Evolutionary conservation across 2,329 filamentous ascomycete species (phyloP), one percentile per base, ranked within the genome.

Genomic region (Ceratocystis variospora): DNA sequence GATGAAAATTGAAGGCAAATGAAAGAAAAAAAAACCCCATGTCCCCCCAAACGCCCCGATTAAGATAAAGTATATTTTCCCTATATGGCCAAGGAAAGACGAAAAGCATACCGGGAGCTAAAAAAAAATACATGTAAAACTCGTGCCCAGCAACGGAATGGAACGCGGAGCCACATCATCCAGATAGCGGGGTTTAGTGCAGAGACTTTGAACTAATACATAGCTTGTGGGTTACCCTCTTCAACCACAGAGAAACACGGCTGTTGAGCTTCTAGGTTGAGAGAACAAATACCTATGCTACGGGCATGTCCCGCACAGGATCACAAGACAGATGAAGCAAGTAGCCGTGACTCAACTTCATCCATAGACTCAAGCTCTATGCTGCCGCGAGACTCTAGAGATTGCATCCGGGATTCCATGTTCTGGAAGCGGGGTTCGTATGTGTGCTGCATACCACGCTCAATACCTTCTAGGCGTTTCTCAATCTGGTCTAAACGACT

Each of bases 391-490:
- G 68, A 69, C 68, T 79, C 77, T 70, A 79, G 73, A 55, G 74
- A 74, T 68, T 78, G 76, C 31, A 79, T 71, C 31, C 77, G 73
- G 53, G 74, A 73, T 69, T 79, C 77, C 64, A 79, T 74, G 41
- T 75, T 73, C 69, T 79, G 77, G 71, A 79, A 79, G 48, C 77
- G 75, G 15, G 77, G 77, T 67, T 79, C 77, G 67, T 78, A 79
- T 22, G 71, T 71, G 55, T 73, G 37, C 12, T 41, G 73, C n/a
- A 75, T 72, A 62, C 77, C 76, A 62, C 74, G 74, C 71, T 84
- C 81, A 41, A 85, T 75, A 59, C 77, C 77, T 19, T 83, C 80
- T 67, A 84, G 74, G n/a, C 81, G 77, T 73, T 82, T 82, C 70
- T 82, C 78, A 31, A 84, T 77, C 62, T 76, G 76, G 17, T 82